A percentile compares a stretch with the other conserved stretches of the same genome.
Conservation (phyloP, 2,329 filamentous ascomycete species). For the Hysterium pulicare region DNA sequence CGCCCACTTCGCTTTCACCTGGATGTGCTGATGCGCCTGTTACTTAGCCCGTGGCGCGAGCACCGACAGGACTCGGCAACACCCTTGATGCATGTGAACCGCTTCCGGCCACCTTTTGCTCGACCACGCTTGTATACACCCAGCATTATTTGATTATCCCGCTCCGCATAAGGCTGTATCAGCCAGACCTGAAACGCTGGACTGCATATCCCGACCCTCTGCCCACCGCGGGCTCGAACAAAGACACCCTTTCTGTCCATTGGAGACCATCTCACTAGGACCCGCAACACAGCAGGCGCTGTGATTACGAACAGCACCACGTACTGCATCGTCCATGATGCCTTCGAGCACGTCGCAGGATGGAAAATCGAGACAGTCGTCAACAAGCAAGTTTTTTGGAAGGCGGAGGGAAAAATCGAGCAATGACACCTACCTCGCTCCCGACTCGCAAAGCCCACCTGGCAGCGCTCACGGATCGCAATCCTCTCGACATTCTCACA, state of each 20-base stretch:
- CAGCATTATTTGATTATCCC: slow-evolving; percentile 3
- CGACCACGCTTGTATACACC: slow-evolving; percentile 6
- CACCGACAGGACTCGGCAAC: neutral
- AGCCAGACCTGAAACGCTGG: slow-evolving; percentile 10
- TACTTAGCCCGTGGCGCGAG: neutral
- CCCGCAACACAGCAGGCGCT: neutral
- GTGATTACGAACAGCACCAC: neutral
- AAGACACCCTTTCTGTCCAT: neutral
- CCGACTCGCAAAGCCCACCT: slow-evolving; percentile 59
- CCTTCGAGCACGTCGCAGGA: slow-evolving; percentile 59
- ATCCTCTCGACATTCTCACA: slow-evolving; percentile 67
- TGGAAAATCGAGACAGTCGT: slow-evolving; percentile 80
- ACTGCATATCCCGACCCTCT: neutral
- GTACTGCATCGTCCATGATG: slow-evolving; percentile 32
- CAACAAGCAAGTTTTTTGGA: slow-evolving; percentile 81
- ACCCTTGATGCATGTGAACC: neutral
- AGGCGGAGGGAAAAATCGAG: slow-evolving; percentile 67
- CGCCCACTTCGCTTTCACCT: too few relatives aligned
- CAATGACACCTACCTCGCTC: slow-evolving; percentile 53
- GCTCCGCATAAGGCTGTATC: slow-evolving; percentile 10
- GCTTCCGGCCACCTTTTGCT: slow-evolving; percentile 1
- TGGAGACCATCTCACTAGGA: neutral
- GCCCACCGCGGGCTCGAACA: neutral
- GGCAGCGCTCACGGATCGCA: slow-evolving; percentile 62
- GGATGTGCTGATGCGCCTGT: slow-evolving; percentile 1